A percentile compares a stretch with the other conserved stretches of the same genome.
These are phyloP conservation scores for Sporothrix luriei DNA, from an alignment of 2,329 filamentous ascomycete species.

Conservation along the genomic window DNA sequence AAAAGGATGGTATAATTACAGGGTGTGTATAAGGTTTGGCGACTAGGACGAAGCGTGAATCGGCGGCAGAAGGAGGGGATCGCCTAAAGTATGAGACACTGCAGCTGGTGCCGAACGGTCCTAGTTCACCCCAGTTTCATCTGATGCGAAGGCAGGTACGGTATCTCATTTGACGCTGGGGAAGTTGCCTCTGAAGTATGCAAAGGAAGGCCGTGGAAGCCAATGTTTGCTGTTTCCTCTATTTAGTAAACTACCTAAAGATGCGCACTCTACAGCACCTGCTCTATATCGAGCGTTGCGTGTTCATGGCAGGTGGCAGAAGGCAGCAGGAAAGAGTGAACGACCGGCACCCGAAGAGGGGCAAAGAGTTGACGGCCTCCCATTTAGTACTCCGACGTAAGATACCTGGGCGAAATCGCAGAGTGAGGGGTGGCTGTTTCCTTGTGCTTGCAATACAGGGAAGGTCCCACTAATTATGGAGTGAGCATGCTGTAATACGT, in stretches of 20 bases:
- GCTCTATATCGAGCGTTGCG: background rate
- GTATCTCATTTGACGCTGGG: background rate
- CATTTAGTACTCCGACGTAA: slow-evolving; percentile 1
- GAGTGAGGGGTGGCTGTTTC: slow-evolving; percentile 10
- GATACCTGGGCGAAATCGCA: slow-evolving; percentile 8
- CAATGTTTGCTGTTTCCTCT: background rate
- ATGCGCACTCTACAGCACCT: background rate
- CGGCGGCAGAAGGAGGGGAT: slow-evolving; percentile 17
- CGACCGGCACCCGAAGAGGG: slow-evolving; percentile 24
- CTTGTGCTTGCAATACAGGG: background rate
- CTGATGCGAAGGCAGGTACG: background rate
- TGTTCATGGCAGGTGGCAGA: background rate
- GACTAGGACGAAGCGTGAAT: slow-evolving; percentile 10
- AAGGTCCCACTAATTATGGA: background rate
- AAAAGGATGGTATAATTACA: slow-evolving; percentile 18
- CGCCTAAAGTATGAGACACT: slow-evolving; percentile 15
- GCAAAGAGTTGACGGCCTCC: slow-evolving; percentile 29
- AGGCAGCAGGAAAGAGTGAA: background rate
- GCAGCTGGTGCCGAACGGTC: background rate
- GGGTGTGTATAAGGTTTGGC: slow-evolving; percentile 11
- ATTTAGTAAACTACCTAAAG: background rate
- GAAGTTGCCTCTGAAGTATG: slow-evolving; percentile 5
- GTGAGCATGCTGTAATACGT: background rate
- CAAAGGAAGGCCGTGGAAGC: background rate
- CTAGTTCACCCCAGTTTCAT: slow-evolving; percentile 19